phyloP scores from a whole-genome alignment of 106 monocot genomes.

The Acanthochlamys bracteata region DNA sequence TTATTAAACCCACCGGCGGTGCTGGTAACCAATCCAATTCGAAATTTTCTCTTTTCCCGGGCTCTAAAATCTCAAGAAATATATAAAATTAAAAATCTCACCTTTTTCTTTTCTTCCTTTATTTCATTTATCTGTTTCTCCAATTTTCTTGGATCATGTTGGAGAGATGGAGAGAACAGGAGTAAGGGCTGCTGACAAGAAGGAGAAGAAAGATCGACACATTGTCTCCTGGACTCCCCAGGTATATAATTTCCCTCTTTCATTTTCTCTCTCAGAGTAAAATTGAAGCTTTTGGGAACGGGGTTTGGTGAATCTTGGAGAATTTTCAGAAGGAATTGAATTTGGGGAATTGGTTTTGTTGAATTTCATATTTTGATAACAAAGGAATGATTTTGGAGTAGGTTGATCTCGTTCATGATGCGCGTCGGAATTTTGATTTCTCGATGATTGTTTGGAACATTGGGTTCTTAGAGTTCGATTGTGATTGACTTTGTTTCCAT shows the following conservation, averaged over 20 bases:
- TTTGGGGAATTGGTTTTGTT: neutral
- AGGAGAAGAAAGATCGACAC: constrained; percentile 37
- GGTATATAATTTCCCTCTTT: constrained; percentile 11
- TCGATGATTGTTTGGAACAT: too few relatives aligned
- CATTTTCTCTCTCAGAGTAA: neutral
- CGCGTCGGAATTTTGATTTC: neutral
- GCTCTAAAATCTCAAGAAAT: too few relatives aligned
- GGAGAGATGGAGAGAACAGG: neutral
- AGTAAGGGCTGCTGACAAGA: neutral
- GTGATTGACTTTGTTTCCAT: too few relatives aligned
- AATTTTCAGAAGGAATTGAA: neutral
- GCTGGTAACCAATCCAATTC: too few relatives aligned
- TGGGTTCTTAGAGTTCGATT: too few relatives aligned
- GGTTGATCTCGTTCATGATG: neutral
- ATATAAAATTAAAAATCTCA: too few relatives aligned
- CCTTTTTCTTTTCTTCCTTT: too few relatives aligned
- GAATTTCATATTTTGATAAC: neutral
- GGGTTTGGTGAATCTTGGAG: neutral
- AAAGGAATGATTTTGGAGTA: neutral
- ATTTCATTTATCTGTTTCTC: too few relatives aligned
- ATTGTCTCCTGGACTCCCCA: constrained; percentile 52
- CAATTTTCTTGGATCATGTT: neutral
- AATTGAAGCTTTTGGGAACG: neutral
- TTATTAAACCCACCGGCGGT: too few relatives aligned
- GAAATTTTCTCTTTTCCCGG: too few relatives aligned